Evolutionary conservation across 768 basidiomycete species (phyloP).

Genomic region (Paxillus rubicundulus): DNA sequence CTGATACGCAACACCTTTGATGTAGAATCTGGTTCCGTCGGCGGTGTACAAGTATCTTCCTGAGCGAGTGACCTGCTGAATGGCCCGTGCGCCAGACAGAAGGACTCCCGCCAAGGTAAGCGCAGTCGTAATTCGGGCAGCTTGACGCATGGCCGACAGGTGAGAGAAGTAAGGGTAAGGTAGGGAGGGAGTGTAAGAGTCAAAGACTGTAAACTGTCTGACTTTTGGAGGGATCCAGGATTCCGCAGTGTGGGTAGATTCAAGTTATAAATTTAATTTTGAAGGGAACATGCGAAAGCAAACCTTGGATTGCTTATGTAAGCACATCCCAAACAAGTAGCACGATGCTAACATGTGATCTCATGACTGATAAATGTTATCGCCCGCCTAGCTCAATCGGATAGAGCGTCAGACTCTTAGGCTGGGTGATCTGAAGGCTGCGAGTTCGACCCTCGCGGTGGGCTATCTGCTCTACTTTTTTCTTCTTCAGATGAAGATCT

Average conservation of each 20-base stretch:
- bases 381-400: constrained; percentile 67
- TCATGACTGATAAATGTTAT: too few species aligned
- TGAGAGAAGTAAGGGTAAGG: constrained; percentile 6
- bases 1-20: constrained; percentile 87
- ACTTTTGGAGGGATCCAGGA: constrained; percentile 1
- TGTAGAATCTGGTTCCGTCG: constrained; percentile 77
- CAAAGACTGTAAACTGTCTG: background rate
- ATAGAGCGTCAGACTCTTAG: constrained; percentile 68
- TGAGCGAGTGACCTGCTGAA: constrained; percentile 62
- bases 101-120: constrained; percentile 42
- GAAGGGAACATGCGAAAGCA: too few species aligned
- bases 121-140: constrained; percentile 18
- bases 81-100: constrained; percentile 55
- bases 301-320: too few species aligned
- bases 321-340: background rate
- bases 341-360: too few species aligned
- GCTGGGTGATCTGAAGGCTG: constrained; percentile 54
- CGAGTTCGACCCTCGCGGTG: constrained; percentile 66
- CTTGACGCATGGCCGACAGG: constrained; percentile 23
- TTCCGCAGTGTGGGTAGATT: background rate
- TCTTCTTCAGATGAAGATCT: constrained; percentile 29
- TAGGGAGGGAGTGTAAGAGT: background rate
- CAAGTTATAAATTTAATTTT: background rate
- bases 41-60: constrained; percentile 82
- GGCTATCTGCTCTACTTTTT: constrained; percentile 48